These are phyloP conservation scores for Aureobasidium sp. DNA, from an alignment of 2,329 filamentous ascomycete species.

Conservation along the genomic window DNA sequence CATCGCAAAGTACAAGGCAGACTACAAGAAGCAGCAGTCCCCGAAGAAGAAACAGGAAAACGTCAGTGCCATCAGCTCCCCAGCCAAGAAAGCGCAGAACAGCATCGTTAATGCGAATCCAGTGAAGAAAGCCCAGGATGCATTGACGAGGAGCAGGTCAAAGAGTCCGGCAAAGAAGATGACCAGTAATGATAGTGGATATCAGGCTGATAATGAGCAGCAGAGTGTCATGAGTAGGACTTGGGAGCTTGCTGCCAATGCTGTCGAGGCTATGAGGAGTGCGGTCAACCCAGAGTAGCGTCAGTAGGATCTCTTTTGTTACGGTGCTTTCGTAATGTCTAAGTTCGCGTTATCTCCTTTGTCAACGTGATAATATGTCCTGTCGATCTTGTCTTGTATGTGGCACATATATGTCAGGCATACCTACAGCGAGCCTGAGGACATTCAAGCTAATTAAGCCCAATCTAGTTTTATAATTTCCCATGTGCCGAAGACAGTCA, in stretches of 20 bases:
- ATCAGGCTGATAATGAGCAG: not conserved
- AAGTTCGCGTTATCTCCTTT: not conserved
- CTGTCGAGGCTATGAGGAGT: conserved; percentile 5
- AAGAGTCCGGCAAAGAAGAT: not conserved
- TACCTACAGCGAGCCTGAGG: too few species aligned
- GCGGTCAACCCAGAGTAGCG: not conserved
- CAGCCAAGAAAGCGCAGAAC: not conserved
- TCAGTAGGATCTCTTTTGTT: not conserved
- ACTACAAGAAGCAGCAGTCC: not conserved
- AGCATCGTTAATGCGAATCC: not conserved
- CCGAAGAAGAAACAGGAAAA: not conserved
- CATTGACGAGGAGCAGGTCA: not conserved
- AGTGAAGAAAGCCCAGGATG: not conserved
- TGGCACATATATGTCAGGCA: too few species aligned
- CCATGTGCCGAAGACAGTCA: too few species aligned
- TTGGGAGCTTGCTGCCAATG: conserved; percentile 6
- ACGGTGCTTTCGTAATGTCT: not conserved
- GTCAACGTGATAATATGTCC: not conserved
- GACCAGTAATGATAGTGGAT: not conserved
- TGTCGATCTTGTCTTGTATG: too few species aligned
- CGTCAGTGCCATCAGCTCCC: not conserved
- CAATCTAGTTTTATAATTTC: too few species aligned
- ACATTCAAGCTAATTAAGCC: too few species aligned
- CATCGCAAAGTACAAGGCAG: not conserved
- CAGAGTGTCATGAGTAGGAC: not conserved